Percentiles rank a stretch among this genome's conserved stretches.
phyloP scores from a whole-genome alignment of 2,329 filamentous ascomycete genomes.

The Cordyceps tenuipes region DNA sequence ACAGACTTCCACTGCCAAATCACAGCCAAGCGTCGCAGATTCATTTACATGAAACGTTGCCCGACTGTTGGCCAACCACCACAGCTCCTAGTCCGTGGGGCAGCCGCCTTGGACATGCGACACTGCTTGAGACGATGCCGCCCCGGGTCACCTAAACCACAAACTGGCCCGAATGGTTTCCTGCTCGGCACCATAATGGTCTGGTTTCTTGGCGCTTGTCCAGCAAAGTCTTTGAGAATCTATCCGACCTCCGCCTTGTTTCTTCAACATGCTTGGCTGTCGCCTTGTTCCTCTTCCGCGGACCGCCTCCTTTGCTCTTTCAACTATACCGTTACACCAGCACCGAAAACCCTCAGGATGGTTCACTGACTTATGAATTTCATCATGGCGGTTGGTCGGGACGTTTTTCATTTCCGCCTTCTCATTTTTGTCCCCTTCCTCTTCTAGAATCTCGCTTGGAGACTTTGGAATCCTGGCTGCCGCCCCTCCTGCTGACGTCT shows the following conservation, averaged over 20 bases:
- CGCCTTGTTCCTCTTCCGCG: conserved; percentile 1
- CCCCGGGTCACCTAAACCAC: not conserved
- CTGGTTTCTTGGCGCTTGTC: not conserved
- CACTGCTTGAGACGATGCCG: conserved; percentile 5
- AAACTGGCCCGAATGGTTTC: not conserved
- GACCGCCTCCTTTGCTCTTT: not conserved
- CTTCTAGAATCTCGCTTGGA: conserved; percentile 24
- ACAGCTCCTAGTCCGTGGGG: conserved; percentile 5
- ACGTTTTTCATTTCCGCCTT: not conserved
- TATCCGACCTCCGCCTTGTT: not conserved
- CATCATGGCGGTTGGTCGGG: conserved; percentile 2
- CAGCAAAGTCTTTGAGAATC: not conserved
- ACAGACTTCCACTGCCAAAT: not conserved
- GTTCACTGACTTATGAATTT: not conserved
- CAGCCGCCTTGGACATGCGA: conserved; percentile 1
- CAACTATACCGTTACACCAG: not conserved
- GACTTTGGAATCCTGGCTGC: conserved; percentile 21
- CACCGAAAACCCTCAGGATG: not conserved
- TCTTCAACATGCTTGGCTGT: not conserved
- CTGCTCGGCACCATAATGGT: not conserved
- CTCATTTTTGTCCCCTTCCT: conserved; percentile 1
- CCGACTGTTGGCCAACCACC: not conserved
- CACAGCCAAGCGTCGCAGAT: conserved; percentile 6
- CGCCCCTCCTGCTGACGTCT: not conserved
- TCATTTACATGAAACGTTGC: conserved; percentile 9